phyloP scores from a whole-genome alignment of 495 filamentous ascomycete genomes.

The Xylona heveae region DNA sequence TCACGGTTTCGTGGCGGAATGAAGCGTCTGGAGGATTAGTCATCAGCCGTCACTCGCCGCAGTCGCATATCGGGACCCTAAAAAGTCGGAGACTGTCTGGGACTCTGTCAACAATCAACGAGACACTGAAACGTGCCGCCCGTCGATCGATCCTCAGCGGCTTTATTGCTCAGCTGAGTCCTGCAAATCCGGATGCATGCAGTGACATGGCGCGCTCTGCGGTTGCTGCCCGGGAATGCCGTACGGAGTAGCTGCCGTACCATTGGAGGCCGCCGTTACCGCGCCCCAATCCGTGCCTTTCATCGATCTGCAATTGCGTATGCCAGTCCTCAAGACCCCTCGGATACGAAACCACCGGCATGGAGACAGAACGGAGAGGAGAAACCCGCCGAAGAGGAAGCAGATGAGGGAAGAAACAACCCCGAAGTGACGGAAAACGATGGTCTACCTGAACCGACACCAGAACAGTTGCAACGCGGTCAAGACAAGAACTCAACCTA shows the following conservation, averaged over 20 bases:
- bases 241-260: conserved; percentile 8
- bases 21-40: no score
- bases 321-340: conserved; percentile 11
- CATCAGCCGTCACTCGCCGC: no score
- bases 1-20: no score
- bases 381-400: neutral
- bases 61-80: no score
- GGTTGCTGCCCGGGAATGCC: conserved; percentile 12
- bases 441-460: no score
- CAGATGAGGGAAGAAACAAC: neutral
- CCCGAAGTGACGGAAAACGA: no score
- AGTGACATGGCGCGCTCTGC: conserved; percentile 14
- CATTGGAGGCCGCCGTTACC: conserved; percentile 14
- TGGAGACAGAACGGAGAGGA: neutral
- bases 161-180: no score
- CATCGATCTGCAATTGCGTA: conserved; percentile 12
- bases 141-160: no score
- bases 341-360: conserved; percentile 1
- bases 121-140: no score
- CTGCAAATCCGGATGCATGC: conserved; percentile 23
- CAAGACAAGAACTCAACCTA: conserved; percentile 8
- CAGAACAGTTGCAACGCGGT: conserved; percentile 4
- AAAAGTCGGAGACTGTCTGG: no score
- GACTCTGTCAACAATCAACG: no score
- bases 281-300: conserved; percentile 13